Evolutionary conservation across 2,329 filamentous ascomycete genomes (phyloP).

Genomic region (Phialophora macrospora): DNA sequence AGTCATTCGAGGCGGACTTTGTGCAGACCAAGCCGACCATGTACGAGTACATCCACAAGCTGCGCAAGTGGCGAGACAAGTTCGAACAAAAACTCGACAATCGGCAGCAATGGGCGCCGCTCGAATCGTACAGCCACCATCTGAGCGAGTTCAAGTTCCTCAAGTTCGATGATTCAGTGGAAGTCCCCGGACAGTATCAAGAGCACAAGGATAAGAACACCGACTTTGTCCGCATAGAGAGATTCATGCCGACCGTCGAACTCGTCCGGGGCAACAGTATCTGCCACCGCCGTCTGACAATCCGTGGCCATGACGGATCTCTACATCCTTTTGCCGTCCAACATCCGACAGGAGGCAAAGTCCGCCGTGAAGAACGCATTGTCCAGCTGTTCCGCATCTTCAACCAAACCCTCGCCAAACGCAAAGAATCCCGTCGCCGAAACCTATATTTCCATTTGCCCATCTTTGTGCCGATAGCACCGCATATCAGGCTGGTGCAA

Average conservation of each 20-base stretch:
- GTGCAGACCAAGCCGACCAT: slow-evolving; percentile 94
- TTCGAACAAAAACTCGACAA: slow-evolving; percentile 97
- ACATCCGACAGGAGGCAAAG: slow-evolving; percentile 90
- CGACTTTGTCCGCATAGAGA: slow-evolving; percentile 95
- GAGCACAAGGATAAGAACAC: slow-evolving; percentile 99
- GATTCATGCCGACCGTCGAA: slow-evolving; percentile 93
- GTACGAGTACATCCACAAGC: slow-evolving; percentile 97
- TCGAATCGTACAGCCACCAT: slow-evolving; percentile 87
- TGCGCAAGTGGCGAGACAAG: slow-evolving; percentile 94
- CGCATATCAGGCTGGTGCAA: slow-evolving; percentile 92
- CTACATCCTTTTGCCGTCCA: slow-evolving; percentile 97
- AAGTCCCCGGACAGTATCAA: slow-evolving; percentile 95
- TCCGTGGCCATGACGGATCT: slow-evolving; percentile 95
- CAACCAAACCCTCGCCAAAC: slow-evolving; percentile 86
- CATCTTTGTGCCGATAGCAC: slow-evolving; percentile 91
- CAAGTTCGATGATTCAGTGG: slow-evolving; percentile 92
- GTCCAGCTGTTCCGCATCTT: slow-evolving; percentile 96
- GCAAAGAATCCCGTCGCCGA: slow-evolving; percentile 91
- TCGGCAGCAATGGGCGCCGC: slow-evolving; percentile 70
- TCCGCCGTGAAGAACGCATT: slow-evolving; percentile 90
- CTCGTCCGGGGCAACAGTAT: slow-evolving; percentile 87
- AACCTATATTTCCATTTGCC: slow-evolving; percentile 97
- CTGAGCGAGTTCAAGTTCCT: slow-evolving; percentile 96
- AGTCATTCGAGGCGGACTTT: slow-evolving; percentile 97
- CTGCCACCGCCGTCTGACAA: slow-evolving; percentile 90